Percentiles rank a stretch among this genome's conserved stretches.
Conservation (phyloP, 768 basidiomycete species). For the Phylloporus scabripes region DNA sequence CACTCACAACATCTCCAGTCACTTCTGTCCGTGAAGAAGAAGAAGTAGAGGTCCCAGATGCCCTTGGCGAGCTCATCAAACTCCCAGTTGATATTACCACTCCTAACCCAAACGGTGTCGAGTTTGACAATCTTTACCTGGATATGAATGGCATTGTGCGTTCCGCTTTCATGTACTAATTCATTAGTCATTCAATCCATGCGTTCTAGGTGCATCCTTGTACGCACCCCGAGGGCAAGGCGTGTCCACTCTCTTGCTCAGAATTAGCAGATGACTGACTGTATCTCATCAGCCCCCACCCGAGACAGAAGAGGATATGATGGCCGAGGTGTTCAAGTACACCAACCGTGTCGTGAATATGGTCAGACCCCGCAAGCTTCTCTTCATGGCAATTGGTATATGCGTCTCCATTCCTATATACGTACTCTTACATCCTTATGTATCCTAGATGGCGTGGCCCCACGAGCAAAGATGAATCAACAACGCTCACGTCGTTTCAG, state of each 20-base stretch:
- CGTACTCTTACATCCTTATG: neutral
- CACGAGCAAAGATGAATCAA: slow-evolving; percentile 99
- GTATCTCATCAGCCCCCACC: slow-evolving; percentile 67
- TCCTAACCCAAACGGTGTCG: slow-evolving; percentile 91
- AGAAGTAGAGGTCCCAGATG: slow-evolving; percentile 60
- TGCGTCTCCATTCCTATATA: slow-evolving; percentile 5
- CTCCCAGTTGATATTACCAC: slow-evolving; percentile 74
- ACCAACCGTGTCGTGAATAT: slow-evolving; percentile 97
- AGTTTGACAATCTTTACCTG: slow-evolving; percentile 95
- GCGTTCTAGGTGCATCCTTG: slow-evolving; percentile 83
- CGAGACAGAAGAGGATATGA: slow-evolving; percentile 98
- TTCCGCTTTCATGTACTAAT: neutral
- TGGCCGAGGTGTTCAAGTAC: slow-evolving; percentile 95
- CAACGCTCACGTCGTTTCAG: slow-evolving; percentile 96
- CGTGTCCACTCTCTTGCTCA: slow-evolving; percentile 23
- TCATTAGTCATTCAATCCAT: neutral
- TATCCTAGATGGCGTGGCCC: slow-evolving; percentile 84
- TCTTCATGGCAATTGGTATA: slow-evolving; percentile 98
- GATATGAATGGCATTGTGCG: slow-evolving; percentile 99
- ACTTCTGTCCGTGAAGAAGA: slow-evolving; percentile 82
- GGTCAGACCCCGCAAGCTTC: slow-evolving; percentile 87
- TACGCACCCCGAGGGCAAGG: slow-evolving; percentile 98
- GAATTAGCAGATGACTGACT: neutral
- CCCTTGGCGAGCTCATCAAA: slow-evolving; percentile 58
- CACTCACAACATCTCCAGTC: slow-evolving; percentile 38